Evolutionary conservation across 1,284 basidiomycete genomes (phyloP).

Genomic region (Ganoderma sp.): DNA sequence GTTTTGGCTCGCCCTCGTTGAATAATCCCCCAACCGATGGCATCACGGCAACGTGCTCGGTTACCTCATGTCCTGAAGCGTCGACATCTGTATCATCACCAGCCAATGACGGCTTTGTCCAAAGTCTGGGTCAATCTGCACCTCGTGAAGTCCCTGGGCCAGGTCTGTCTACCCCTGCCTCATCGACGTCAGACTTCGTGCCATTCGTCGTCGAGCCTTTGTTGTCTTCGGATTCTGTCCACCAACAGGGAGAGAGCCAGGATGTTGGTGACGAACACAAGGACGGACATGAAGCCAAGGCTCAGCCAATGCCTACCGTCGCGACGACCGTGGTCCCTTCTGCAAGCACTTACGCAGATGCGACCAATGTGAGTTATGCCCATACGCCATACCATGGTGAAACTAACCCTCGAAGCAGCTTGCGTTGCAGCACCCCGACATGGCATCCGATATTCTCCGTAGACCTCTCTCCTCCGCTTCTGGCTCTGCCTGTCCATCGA

Average conservation of each 20-base stretch:
- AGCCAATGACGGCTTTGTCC: background rate
- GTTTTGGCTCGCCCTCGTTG: slow-evolving; percentile 32
- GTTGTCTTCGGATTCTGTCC: slow-evolving; percentile 2
- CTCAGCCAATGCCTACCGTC: background rate
- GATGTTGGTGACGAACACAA: background rate
- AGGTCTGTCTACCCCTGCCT: background rate
- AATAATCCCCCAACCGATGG: background rate
- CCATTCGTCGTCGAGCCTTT: slow-evolving; percentile 4
- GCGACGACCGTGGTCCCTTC: slow-evolving; percentile 14
- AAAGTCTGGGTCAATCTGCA: background rate
- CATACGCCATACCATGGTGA: background rate
- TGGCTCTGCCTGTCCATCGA: slow-evolving; percentile 4
- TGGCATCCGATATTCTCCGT: slow-evolving; percentile 19
- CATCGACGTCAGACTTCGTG: background rate
- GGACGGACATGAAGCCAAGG: background rate
- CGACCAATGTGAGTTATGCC: slow-evolving; percentile 35
- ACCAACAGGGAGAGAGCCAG: background rate
- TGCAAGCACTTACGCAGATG: slow-evolving; percentile 38
- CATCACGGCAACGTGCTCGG: background rate
- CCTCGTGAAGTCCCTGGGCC: background rate
- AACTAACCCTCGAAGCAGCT: slow-evolving; percentile 10
- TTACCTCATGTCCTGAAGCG: background rate
- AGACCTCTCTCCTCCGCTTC: slow-evolving; percentile 21
- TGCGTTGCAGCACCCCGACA: slow-evolving; percentile 16
- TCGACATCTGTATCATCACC: background rate